Conservation (phyloP, 163 green algal species). For the Trebouxiophyceae sp. region DNA sequence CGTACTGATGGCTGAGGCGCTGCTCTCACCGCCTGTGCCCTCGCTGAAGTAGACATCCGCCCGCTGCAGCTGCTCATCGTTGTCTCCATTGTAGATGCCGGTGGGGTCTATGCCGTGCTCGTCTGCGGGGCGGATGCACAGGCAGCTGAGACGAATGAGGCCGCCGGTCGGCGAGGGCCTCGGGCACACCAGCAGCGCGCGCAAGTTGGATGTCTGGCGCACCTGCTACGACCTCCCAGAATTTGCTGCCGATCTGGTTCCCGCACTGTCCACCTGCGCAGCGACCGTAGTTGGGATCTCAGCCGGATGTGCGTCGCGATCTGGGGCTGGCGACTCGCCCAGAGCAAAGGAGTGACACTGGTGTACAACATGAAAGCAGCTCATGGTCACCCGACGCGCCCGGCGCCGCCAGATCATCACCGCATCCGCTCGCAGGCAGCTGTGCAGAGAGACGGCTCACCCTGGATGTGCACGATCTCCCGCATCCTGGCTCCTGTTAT, state of each 20-base stretch:
- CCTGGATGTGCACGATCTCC: conserved; percentile 23
- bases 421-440: not conserved
- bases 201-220: not conserved
- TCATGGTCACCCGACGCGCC: not conserved
- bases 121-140: conserved; percentile 66
- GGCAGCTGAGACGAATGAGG: not conserved
- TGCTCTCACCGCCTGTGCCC: conserved; percentile 64
- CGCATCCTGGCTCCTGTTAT: too few relatives aligned
- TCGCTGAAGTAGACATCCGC: conserved; percentile 99
- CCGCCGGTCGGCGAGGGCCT: not conserved
- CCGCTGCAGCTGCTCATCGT: conserved; percentile 92
- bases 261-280: conserved; percentile 14
- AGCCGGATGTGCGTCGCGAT: not conserved
- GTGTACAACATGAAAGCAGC: not conserved
- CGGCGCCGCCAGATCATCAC: not conserved
- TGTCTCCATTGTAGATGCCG: conserved; percentile 88
- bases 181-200: not conserved
- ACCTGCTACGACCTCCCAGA: conserved; percentile 74
- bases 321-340: not conserved
- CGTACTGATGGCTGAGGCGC: not conserved
- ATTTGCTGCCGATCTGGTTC: conserved; percentile 87
- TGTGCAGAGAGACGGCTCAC: too few relatives aligned
- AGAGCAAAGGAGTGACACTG: not conserved
- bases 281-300: too few relatives aligned
- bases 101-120: conserved; percentile 91